These are phyloP conservation scores for Closterium sp. DNA, from an alignment of 139 green algal species.

Conservation along the genomic window DNA sequence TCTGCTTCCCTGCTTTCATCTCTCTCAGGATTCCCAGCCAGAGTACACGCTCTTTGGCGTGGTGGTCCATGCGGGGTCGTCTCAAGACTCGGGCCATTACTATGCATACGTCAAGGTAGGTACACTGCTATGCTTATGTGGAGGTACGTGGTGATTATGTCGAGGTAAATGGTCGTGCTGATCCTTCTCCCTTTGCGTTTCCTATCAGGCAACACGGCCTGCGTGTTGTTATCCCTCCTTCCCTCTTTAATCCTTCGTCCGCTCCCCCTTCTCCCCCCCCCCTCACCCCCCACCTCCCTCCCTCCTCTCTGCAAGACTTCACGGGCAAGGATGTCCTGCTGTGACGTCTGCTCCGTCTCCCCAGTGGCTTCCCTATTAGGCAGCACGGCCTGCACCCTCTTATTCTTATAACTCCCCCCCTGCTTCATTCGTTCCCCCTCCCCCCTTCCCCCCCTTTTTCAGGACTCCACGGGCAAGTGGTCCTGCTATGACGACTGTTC, in stretches of 20 bases:
- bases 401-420: neutral
- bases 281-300: no score
- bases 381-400: constrained; percentile 57
- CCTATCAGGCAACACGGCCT: no score
- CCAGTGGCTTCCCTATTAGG: no score
- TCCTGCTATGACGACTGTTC: constrained; percentile 36
- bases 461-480: constrained; percentile 24
- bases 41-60: constrained; percentile 84
- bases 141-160: no score
- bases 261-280: no score
- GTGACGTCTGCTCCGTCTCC: no score
- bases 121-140: no score
- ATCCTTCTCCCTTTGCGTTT: neutral
- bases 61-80: constrained; percentile 81
- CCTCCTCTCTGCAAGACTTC: no score
- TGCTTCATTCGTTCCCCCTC: neutral
- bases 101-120: no score
- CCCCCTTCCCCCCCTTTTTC: neutral
- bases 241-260: neutral
- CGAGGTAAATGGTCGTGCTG: constrained; percentile 29
- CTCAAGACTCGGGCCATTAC: no score
- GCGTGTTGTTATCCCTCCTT: no score
- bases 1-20: neutral
- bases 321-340: no score
- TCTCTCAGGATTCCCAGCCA: constrained; percentile 18